These are phyloP conservation scores for Myxozyma nipponensis DNA, from an alignment of 805 yeast genomes.

Conservation along the genomic window DNA sequence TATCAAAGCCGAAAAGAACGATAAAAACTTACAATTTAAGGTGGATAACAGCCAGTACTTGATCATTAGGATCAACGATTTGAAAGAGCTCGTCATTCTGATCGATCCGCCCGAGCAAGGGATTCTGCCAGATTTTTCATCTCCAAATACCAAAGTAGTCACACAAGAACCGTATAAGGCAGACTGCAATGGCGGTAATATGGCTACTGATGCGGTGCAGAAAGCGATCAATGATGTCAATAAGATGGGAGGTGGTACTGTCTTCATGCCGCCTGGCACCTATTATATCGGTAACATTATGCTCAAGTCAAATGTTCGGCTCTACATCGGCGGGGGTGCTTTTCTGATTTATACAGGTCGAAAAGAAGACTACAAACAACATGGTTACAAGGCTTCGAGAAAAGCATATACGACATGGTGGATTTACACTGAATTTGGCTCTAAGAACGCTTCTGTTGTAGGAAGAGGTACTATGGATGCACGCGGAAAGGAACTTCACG, in stretches of 20 bases:
- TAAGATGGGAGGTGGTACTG: conserved; percentile 1
- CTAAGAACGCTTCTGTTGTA: conserved; percentile 1
- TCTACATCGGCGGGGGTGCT: conserved; percentile 17
- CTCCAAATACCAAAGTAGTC: conserved; percentile 1
- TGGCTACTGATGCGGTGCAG: conserved; percentile 1
- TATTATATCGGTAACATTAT: conserved; percentile 12
- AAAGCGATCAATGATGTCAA: neutral
- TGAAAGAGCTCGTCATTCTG: conserved; percentile 15
- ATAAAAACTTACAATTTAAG: conserved; percentile 5
- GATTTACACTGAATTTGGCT: conserved; percentile 9
- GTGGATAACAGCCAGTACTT: conserved; percentile 9
- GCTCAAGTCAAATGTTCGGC: conserved; percentile 3
- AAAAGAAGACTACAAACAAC: conserved; percentile 2
- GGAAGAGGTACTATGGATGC: conserved; percentile 23
- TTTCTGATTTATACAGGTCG: conserved; percentile 5
- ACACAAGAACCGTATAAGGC: neutral
- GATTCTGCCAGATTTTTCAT: neutral
- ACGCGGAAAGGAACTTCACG: conserved; percentile 7
- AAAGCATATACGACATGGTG: conserved; percentile 3
- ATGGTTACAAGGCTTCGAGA: conserved; percentile 3
- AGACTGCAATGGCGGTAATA: conserved; percentile 5
- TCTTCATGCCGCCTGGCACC: conserved; percentile 16
- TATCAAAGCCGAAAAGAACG: conserved; percentile 2
- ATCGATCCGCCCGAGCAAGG: conserved; percentile 13
- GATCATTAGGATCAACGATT: conserved; percentile 18